Percentiles rank a stretch among this genome's conserved stretches.
Conservation (phyloP, 805 yeast genomes). For the Candida fluviatilis region DNA sequence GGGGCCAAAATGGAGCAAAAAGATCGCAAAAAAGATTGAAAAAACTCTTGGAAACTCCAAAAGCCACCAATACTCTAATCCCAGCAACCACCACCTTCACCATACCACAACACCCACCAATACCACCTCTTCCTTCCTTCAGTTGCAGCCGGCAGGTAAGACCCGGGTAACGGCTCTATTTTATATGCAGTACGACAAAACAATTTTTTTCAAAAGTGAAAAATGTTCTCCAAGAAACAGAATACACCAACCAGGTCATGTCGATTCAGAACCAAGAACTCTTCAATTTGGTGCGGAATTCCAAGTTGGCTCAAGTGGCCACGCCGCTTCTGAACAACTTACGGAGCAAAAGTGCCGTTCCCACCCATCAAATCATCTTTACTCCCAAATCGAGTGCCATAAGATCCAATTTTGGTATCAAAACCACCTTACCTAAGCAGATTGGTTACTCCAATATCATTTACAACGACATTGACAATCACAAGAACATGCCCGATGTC, state of each 20-base stretch:
- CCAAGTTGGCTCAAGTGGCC: constrained; percentile 43
- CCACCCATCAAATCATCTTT: constrained; percentile 71
- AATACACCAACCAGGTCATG: no score
- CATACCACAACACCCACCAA: no score
- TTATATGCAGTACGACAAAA: not conserved
- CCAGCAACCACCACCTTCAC: no score
- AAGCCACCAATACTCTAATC: no score
- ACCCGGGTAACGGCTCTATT: not conserved
- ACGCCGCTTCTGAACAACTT: constrained; percentile 31
- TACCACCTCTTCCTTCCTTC: no score
- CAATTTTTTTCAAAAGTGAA: not conserved
- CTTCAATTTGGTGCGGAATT: constrained; percentile 32
- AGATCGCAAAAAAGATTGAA: no score
- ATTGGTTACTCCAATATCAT: constrained; percentile 56
- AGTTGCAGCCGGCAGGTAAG: not conserved
- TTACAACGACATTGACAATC: constrained; percentile 62
- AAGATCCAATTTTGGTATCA: constrained; percentile 75
- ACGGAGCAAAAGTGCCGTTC: constrained; percentile 33
- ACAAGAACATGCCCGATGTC: constrained; percentile 65
- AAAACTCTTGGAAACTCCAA: no score
- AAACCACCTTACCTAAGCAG: constrained; percentile 62
- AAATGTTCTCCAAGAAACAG: no score
- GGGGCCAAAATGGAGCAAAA: no score
- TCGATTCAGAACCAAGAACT: constrained; percentile 23
- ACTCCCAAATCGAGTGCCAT: constrained; percentile 61